Conservation (phyloP, 2,329 filamentous ascomycete genomes). For the Cladosporium oxysporum region DNA sequence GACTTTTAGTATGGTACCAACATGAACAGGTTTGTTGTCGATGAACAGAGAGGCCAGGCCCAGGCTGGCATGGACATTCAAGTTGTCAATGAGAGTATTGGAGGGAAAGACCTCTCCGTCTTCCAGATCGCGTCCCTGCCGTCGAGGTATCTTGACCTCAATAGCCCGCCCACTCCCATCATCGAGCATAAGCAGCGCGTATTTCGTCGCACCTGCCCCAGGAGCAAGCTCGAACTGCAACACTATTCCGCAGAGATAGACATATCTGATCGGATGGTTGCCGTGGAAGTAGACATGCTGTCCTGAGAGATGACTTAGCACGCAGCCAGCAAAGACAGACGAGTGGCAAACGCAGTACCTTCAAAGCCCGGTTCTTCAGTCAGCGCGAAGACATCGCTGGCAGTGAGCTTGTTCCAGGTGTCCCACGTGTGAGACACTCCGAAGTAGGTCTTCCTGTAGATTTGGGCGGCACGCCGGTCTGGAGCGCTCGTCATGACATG, state of each 20-base stretch:
- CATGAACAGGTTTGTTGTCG: conserved; percentile 38
- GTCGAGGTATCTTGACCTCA: conserved; percentile 54
- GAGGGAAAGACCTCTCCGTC: conserved; percentile 23
- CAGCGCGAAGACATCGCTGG: conserved; percentile 57
- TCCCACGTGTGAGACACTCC: conserved; percentile 61
- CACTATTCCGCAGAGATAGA: conserved; percentile 48
- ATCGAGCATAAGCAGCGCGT: conserved; percentile 57
- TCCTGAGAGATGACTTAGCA: conserved; percentile 39
- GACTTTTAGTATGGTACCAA: conserved; percentile 56
- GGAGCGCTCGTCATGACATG: conserved; percentile 41
- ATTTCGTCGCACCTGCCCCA: conserved; percentile 40
- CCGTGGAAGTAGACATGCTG: conserved; percentile 58
- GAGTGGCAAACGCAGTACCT: conserved; percentile 43
- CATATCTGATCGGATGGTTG: conserved; percentile 54
- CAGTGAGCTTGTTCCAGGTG: conserved; percentile 63
- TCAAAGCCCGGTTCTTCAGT: conserved; percentile 51
- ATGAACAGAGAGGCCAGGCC: conserved; percentile 49
- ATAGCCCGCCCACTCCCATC: conserved; percentile 62
- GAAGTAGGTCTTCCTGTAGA: conserved; percentile 64
- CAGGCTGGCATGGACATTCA: conserved; percentile 40
- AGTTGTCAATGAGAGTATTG: conserved; percentile 42
- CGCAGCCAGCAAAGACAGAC: not conserved
- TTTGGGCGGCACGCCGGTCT: conserved; percentile 16
- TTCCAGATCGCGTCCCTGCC: conserved; percentile 29
- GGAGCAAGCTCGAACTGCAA: conserved; percentile 43